A percentile compares a stretch with the other conserved stretches of the same genome.
phyloP scores from a whole-genome alignment of 495 filamentous ascomycete species.

The Tuber indicum region DNA sequence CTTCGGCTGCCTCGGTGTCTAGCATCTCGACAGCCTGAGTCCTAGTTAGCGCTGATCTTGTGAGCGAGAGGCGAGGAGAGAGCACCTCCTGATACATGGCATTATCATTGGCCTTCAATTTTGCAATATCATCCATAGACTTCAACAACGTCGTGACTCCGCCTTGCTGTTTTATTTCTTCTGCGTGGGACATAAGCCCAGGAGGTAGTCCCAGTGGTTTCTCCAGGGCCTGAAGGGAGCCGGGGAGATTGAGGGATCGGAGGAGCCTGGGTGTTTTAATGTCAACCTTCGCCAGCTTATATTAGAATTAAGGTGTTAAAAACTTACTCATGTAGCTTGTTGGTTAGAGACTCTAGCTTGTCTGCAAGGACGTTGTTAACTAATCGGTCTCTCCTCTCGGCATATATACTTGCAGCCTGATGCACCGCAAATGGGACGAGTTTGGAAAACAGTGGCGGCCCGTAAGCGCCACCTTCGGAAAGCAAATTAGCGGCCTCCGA shows the following conservation, averaged over 20 bases:
- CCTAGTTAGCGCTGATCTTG: not conserved
- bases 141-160: constrained; percentile 66
- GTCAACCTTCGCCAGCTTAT: not conserved
- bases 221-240: constrained; percentile 87
- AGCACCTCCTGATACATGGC: constrained; percentile 63
- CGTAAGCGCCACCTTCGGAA: constrained; percentile 70
- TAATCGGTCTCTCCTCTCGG: constrained; percentile 78
- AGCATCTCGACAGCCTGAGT: constrained; percentile 59
- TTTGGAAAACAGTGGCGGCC: constrained; percentile 78
- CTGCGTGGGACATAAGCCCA: constrained; percentile 76
- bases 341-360: constrained; percentile 75
- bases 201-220: constrained; percentile 91
- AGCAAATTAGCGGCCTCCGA: constrained; percentile 71
- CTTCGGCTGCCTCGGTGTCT: constrained; percentile 72
- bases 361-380: constrained; percentile 79
- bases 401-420: constrained; percentile 89
- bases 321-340: constrained; percentile 63
- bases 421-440: constrained; percentile 95
- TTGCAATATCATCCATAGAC: constrained; percentile 78
- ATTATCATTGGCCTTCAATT: constrained; percentile 68
- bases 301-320: not conserved
- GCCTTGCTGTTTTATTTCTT: constrained; percentile 90
- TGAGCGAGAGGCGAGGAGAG: not conserved
- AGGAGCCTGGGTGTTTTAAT: constrained; percentile 49
- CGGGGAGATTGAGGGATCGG: constrained; percentile 79